These are phyloP conservation scores for Selenicereus undatus DNA, from an alignment of 148 eudicot species.

Conservation along the genomic window DNA sequence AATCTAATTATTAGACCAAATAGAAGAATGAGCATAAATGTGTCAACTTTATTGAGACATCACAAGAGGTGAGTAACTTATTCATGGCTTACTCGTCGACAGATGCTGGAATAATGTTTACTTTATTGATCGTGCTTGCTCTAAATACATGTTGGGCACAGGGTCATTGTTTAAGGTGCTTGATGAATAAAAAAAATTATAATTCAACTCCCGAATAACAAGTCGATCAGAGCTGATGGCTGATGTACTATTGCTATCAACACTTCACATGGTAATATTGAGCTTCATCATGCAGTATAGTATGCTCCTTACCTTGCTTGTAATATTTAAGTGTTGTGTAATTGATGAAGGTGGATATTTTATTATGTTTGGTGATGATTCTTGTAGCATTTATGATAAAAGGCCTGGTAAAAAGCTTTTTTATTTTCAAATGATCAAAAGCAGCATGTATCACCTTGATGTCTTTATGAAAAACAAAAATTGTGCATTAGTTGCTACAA, in stretches of 20 bases:
- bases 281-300: background rate
- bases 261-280: background rate
- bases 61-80: no score
- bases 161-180: no score
- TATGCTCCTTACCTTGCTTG: background rate
- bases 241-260: no score
- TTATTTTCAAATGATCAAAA: background rate
- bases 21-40: background rate
- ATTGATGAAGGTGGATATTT: background rate
- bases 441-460: background rate
- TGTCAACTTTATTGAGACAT: background rate
- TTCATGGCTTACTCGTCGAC: background rate
- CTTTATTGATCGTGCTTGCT: no score
- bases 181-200: no score
- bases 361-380: background rate
- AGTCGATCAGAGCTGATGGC: no score
- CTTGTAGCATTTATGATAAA: background rate
- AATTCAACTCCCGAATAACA: no score
- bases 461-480: no score
- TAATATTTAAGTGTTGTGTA: background rate
- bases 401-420: background rate
- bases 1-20: background rate
- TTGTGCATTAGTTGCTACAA: no score
- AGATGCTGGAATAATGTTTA: no score
- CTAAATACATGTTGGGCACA: no score